phyloP scores from a whole-genome alignment of 2,329 filamentous ascomycete species.

The Huntiella omanensis region DNA sequence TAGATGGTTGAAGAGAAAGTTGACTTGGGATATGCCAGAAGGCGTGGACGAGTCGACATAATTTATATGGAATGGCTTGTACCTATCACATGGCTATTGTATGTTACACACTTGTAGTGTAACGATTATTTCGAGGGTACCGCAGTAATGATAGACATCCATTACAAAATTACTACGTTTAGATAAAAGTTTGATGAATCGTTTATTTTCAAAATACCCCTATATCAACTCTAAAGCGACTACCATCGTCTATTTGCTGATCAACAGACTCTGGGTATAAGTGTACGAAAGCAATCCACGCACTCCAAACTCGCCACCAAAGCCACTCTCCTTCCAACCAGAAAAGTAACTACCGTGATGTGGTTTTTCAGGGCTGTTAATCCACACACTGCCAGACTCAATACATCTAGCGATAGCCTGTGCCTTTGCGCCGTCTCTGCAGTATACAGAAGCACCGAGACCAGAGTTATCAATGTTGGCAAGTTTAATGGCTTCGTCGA shows the following conservation, averaged over 20 bases:
- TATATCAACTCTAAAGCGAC: not conserved
- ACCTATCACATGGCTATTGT: too few species aligned
- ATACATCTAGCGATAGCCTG: slow-evolving; percentile 32
- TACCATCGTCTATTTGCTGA: slow-evolving; percentile 2
- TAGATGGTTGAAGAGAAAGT: slow-evolving; percentile 33
- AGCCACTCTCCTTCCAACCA: slow-evolving; percentile 19
- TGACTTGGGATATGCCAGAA: not conserved
- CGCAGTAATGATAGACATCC: too few species aligned
- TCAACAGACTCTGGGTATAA: slow-evolving; percentile 16
- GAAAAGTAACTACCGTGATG: slow-evolving; percentile 17
- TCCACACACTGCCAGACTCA: slow-evolving; percentile 40
- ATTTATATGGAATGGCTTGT: too few species aligned
- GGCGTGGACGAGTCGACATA: not conserved
- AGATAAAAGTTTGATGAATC: too few species aligned
- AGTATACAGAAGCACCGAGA: slow-evolving; percentile 40
- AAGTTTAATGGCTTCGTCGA: slow-evolving; percentile 37
- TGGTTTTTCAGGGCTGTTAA: slow-evolving; percentile 26
- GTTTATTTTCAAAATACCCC: too few species aligned
- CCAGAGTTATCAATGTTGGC: slow-evolving; percentile 34
- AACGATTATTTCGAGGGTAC: too few species aligned
- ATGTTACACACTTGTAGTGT: too few species aligned
- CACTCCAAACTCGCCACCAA: slow-evolving; percentile 20
- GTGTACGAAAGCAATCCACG: slow-evolving; percentile 18
- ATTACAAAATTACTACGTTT: too few species aligned
- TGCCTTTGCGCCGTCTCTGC: slow-evolving; percentile 30